phyloP scores from a whole-genome alignment of 2,329 filamentous ascomycete species.

The Herpotrichia juniperi region DNA sequence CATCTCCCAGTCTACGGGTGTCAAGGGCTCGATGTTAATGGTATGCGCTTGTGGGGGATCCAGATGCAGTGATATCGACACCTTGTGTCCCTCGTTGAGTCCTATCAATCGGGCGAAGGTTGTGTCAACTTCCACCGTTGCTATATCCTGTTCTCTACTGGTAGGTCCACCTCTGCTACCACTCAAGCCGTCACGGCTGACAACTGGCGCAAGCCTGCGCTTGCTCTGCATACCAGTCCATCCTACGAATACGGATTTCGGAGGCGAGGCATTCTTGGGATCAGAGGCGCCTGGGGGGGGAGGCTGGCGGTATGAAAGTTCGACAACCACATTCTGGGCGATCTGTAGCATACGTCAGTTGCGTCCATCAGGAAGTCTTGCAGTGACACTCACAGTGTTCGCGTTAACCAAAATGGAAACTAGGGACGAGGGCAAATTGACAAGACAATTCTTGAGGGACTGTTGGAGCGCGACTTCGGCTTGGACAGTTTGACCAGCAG shows the following conservation, averaged over 20 bases:
- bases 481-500: conserved; percentile 60
- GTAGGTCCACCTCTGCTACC: conserved; percentile 62
- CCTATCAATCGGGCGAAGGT: conserved; percentile 80
- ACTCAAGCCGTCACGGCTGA: conserved; percentile 75
- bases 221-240: conserved; percentile 99
- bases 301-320: conserved; percentile 76
- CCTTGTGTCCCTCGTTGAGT: conserved; percentile 79
- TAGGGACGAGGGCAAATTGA: conserved; percentile 86
- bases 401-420: conserved; percentile 85
- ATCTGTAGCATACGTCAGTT: conserved; percentile 63
- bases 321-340: conserved; percentile 94
- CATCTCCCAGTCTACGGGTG: conserved; percentile 97
- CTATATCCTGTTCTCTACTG: conserved; percentile 74
- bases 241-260: conserved; percentile 82
- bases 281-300: conserved; percentile 52
- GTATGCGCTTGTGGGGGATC: conserved; percentile 92
- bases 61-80: conserved; percentile 74
- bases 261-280: conserved; percentile 49
- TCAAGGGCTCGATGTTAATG: conserved; percentile 94
- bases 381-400: conserved; percentile 72
- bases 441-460: conserved; percentile 85
- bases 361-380: not conserved
- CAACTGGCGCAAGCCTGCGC: conserved; percentile 74
- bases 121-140: conserved; percentile 84
- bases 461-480: conserved; percentile 86